These are phyloP conservation scores for Isatis tinctoria DNA, from an alignment of 345 rosid species.

Conservation along the genomic window DNA sequence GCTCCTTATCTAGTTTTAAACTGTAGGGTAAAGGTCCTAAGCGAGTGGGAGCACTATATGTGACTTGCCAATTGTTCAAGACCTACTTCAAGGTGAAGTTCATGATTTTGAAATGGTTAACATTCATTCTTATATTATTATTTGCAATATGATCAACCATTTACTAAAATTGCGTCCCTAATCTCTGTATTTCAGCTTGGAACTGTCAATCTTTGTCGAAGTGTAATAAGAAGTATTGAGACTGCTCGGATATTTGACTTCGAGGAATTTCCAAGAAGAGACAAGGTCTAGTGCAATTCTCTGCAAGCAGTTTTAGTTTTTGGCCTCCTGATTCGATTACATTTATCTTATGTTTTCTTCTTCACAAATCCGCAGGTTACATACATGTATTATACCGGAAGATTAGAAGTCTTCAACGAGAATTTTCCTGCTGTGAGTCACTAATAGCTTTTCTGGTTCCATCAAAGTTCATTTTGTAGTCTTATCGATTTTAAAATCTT, in stretches of 20 bases:
- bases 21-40: constrained; percentile 91
- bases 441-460: not conserved
- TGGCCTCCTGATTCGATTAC: not conserved
- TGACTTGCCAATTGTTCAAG: constrained; percentile 95
- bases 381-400: constrained; percentile 97
- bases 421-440: constrained; percentile 85
- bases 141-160: not conserved
- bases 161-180: constrained; percentile 4
- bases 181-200: constrained; percentile 71
- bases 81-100: constrained; percentile 77
- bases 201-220: constrained; percentile 93
- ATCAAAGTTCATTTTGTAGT: not conserved
- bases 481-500: constrained; percentile 5
- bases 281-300: constrained; percentile 48
- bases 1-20: not conserved
- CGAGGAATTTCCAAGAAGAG: constrained; percentile 93
- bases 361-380: constrained; percentile 59
- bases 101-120: not conserved
- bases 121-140: not conserved
- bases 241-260: constrained; percentile 94
- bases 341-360: not conserved
- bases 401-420: constrained; percentile 97
- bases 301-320: not conserved
- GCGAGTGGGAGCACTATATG: constrained; percentile 90
- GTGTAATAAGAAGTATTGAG: constrained; percentile 97